A percentile compares a stretch with the other conserved stretches of the same genome.
Evolutionary conservation across 306 rosid species (phyloP).

Genomic region (barrel medic (Medicago truncatula)): DNA sequence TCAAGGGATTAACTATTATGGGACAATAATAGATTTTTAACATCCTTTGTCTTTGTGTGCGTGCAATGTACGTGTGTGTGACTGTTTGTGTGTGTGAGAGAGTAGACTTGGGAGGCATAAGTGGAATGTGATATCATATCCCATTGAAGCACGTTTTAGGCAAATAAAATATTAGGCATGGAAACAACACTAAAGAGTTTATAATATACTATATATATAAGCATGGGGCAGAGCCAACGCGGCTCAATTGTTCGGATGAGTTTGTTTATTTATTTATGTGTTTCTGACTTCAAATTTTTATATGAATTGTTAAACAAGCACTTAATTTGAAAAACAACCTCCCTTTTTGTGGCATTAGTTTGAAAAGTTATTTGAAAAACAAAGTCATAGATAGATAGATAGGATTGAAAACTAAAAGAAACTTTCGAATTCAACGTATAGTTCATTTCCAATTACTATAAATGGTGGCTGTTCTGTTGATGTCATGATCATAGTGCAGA

Average conservation of each 20-base stretch:
- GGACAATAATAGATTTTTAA: not conserved
- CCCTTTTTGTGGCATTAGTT: conserved; percentile 27
- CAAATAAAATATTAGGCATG: conserved; percentile 15
- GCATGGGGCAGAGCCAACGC: conserved; percentile 28
- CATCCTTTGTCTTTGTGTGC: not conserved
- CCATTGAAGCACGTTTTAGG: conserved; percentile 41
- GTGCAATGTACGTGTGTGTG: not conserved
- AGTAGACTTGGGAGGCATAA: conserved; percentile 6
- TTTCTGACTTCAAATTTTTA: conserved; percentile 26
- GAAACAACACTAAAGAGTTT: not conserved
- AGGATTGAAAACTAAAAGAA: conserved; percentile 25
- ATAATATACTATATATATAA: not conserved
- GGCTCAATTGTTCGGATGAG: conserved; percentile 4
- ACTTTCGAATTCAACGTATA: conserved; percentile 18
- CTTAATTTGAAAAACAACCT: conserved; percentile 9
- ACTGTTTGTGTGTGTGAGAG: not conserved
- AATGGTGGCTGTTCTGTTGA: conserved; percentile 28
- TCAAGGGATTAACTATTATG: not conserved
- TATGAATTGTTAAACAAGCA: conserved; percentile 16
- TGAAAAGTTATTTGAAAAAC: conserved; percentile 25
- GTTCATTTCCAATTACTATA: conserved; percentile 36
- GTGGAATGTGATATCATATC: conserved; percentile 35
- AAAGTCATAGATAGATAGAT: conserved; percentile 8
- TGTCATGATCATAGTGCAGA: conserved; percentile 43
- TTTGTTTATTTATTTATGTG: conserved; percentile 16